Percentiles rank a stretch among this genome's conserved stretches.
Evolutionary conservation across 495 filamentous ascomycete genomes (phyloP).

Genomic region (Aspergillus conjunctus): DNA sequence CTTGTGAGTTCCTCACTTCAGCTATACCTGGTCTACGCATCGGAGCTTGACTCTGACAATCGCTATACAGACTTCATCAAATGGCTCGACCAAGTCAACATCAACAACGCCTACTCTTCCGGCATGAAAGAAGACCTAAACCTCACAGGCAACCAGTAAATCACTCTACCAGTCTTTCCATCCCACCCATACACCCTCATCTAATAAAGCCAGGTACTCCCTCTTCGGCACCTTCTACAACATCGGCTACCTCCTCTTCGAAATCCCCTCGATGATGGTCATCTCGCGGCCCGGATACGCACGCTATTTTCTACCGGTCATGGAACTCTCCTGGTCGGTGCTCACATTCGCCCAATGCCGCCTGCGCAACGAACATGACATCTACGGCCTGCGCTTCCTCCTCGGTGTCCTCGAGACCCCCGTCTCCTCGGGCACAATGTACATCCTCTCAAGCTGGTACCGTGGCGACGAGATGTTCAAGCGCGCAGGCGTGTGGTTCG

Average conservation of each 20-base stretch:
- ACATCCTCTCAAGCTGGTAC: constrained; percentile 49
- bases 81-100: constrained; percentile 23
- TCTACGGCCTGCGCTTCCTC: constrained; percentile 56
- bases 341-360: constrained; percentile 19
- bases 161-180: neutral
- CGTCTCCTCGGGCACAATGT: constrained; percentile 46
- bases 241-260: constrained; percentile 26
- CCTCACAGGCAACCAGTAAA: constrained; percentile 52
- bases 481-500: constrained; percentile 58
- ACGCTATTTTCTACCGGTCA: constrained; percentile 22
- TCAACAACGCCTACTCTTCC: constrained; percentile 59
- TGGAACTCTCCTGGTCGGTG: constrained; percentile 19
- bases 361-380: constrained; percentile 18
- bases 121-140: constrained; percentile 65
- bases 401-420: constrained; percentile 63
- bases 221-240: constrained; percentile 28
- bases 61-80: constrained; percentile 25
- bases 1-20: constrained; percentile 9
- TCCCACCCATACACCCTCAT: neutral
- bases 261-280: constrained; percentile 25
- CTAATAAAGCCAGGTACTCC: constrained; percentile 10
- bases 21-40: neutral
- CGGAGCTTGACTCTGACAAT: neutral
- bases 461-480: constrained; percentile 50
- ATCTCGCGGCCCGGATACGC: constrained; percentile 20